Evolutionary conservation across 176 grass and related monocot genomes (phyloP), one percentile per base, ranked within the genome.

Genomic region (Aegilops sharonensis): DNA sequence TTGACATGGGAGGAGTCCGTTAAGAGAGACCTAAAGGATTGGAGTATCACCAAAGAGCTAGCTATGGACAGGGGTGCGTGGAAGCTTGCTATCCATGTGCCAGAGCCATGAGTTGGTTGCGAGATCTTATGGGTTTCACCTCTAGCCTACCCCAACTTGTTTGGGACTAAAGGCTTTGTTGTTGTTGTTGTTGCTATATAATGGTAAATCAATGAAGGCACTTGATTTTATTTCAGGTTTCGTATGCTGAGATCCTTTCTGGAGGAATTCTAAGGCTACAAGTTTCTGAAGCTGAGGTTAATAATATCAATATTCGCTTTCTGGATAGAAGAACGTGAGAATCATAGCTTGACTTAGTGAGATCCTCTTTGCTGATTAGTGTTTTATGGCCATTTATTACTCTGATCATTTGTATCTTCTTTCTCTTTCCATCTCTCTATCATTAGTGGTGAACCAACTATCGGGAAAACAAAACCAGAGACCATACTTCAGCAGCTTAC

Each of bases 291-390:
- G 90, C 81, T 20, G 92, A 94, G 90, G 97, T 99, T 66, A 99
- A 99, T 84, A 89, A 96, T 79, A 96, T 99, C 69, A 93, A 74
- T 50, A 91, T 99, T 78, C 89, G 90, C 77, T 99, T 96, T 87
- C 92, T 99, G 42, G 97, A 96, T 83, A 91, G 85, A 87, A 99
- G 54, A 87, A 99, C 97, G 90, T 99, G 86, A 93, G 88, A 43
- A 84, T 29, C 30, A 48, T 85, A 86, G 64, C 62, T 74, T 82
- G 35, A 27, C 54, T 54, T 75, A 75, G 11, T 85, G 77, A 84
- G 63, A 88, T 75, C 64, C n/a, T 65, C 4, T 37, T 65, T 64
- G 78, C 47, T 68, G 82, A 88, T 56, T 31, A 36, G 3, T 83
- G 67, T 82, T 57, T 75, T 87, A 61, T 47, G 64, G 34, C 64